Evolutionary conservation across 2,329 filamentous ascomycete genomes (phyloP).

Genomic region (Trichoderma sp.): DNA sequence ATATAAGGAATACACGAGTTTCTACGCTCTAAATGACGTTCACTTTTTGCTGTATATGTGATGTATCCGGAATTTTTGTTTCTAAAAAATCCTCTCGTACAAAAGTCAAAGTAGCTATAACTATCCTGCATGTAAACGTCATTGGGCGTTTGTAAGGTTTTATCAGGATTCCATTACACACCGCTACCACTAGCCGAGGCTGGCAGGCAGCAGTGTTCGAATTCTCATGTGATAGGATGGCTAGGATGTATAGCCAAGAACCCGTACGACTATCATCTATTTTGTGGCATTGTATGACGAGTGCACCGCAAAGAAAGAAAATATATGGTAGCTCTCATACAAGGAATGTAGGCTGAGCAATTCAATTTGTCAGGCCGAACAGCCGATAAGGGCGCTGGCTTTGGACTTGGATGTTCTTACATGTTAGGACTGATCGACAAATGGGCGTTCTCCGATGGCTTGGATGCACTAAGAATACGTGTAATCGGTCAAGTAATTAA

Average conservation of each 20-base stretch:
- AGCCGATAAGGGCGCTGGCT: background rate
- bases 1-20: conserved; percentile 8
- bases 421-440: background rate
- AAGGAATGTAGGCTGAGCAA: background rate
- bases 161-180: background rate
- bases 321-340: background rate
- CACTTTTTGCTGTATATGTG: background rate
- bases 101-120: too few relatives aligned
- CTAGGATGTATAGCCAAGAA: background rate
- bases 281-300: background rate
- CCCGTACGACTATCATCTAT: too few relatives aligned
- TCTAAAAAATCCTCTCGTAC: background rate
- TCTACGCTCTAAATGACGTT: background rate
- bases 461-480: background rate
- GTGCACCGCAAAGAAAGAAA: background rate
- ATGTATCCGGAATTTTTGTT: background rate
- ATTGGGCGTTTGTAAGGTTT: background rate
- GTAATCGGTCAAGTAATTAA: background rate
- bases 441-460: background rate
- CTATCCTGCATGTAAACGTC: background rate
- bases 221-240: background rate
- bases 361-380: background rate
- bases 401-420: background rate
- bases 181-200: conserved; percentile 1
- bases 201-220: background rate